Evolutionary conservation across 139 green algal genomes (phyloP).

Genomic region (Chlamydomonas incerta): DNA sequence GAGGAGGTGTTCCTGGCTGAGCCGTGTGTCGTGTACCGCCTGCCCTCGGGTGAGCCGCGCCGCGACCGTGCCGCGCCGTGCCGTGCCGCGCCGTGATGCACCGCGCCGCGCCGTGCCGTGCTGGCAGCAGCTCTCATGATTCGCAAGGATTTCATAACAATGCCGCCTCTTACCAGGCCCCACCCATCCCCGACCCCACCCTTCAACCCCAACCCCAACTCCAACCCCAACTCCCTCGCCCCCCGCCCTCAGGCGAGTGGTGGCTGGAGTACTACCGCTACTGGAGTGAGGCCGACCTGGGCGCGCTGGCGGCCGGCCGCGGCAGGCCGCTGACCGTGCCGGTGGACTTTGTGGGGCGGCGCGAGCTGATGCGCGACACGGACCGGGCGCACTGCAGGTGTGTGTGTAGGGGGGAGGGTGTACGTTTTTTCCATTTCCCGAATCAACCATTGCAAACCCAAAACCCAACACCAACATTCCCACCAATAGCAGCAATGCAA

Average conservation of each 20-base stretch:
- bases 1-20: constrained; percentile 20
- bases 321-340: neutral
- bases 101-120: no score
- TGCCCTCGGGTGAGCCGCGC: constrained; percentile 16
- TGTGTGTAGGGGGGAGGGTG: neutral
- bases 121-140: no score
- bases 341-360: neutral
- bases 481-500: no score
- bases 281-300: neutral
- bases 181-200: no score
- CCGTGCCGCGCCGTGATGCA: no score
- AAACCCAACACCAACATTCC: no score
- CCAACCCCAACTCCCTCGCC: neutral
- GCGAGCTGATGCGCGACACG: constrained; percentile 31
- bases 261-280: constrained; percentile 44
- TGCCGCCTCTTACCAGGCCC: no score
- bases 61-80: no score
- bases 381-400: constrained; percentile 32
- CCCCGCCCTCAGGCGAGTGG: constrained; percentile 26
- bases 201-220: no score
- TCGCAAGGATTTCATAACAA: no score
- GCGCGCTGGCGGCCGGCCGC: neutral
- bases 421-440: no score
- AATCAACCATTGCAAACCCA: no score
- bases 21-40: constrained; percentile 19